These are phyloP conservation scores for Thermothielavioides terrestris DNA, from an alignment of 495 filamentous ascomycete species.

Conservation along the genomic window DNA sequence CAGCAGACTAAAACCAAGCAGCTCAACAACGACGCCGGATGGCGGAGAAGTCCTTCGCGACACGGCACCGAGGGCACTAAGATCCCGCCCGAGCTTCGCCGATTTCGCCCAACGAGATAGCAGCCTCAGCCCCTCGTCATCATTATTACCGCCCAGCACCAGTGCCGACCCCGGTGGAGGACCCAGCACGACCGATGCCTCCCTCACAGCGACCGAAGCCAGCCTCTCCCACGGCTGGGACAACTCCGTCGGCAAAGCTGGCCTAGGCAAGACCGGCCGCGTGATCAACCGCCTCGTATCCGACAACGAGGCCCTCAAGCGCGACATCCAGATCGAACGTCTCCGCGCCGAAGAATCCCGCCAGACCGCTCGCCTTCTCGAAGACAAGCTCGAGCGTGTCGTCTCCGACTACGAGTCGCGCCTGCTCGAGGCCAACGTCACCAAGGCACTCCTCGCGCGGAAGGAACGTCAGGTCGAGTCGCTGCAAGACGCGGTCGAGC, in stretches of 20 bases:
- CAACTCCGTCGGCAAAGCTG: slow-evolving; percentile 66
- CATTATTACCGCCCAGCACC: not conserved
- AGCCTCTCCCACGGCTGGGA: slow-evolving; percentile 47
- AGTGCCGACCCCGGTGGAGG: slow-evolving; percentile 2
- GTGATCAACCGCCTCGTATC: slow-evolving; percentile 85
- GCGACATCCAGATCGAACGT: slow-evolving; percentile 68
- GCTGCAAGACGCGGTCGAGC: slow-evolving; percentile 55
- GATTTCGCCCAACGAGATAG: slow-evolving; percentile 20
- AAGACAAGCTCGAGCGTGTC: slow-evolving; percentile 62
- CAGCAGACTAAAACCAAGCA: slow-evolving; percentile 24
- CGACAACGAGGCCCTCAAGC: slow-evolving; percentile 76
- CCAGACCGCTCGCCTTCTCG: slow-evolving; percentile 61
- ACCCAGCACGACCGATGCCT: not conserved
- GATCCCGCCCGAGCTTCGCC: slow-evolving; percentile 11
- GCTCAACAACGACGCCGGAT: slow-evolving; percentile 14
- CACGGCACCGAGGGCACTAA: not conserved
- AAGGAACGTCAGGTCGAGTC: slow-evolving; percentile 77
- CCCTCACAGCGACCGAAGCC: slow-evolving; percentile 13
- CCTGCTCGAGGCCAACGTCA: slow-evolving; percentile 60
- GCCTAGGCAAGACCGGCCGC: slow-evolving; percentile 80
- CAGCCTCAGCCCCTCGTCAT: slow-evolving; percentile 17
- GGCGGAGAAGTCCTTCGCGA: slow-evolving; percentile 7
- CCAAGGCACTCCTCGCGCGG: slow-evolving; percentile 60
- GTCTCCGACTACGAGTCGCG: slow-evolving; percentile 58
- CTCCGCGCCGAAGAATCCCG: slow-evolving; percentile 64